Evolutionary conservation across 2,329 filamentous ascomycete species (phyloP), one percentile per base, ranked within the genome.

Genomic region (Paecilomyces fulvus): DNA sequence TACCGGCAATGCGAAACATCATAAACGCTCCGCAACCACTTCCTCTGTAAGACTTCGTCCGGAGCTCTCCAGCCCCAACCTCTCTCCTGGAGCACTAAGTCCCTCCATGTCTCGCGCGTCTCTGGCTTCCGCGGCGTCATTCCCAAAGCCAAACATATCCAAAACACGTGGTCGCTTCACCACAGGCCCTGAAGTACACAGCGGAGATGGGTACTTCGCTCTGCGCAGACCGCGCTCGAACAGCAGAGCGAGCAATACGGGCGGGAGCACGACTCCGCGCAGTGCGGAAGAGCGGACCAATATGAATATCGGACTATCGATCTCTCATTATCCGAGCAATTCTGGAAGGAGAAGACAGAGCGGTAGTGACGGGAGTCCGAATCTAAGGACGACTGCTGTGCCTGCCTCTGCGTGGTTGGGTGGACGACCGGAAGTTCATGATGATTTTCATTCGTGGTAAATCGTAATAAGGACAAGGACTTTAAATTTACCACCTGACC

Each of bases 1-100:
- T 53, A 43, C 25, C 52, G 52, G 23, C 57, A 31, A 37, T 51
- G 49, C 30, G 46, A 62, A 62, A 46, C 64, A 72, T 51, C 70
- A 73, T 55, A 66, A 64, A 28, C 67, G 70, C 17, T 70, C 70
- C 8, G 66, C 67, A 31, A 73, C 70, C 2, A 71, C 70, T 8
- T 43, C 37, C 37, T 7, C 14, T 17, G 37, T 43, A 3, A 17
- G 9, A 3, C 37, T 17, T 9, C 37, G 37, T 43, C 37, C 37
- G 37, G 12, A 43, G 37, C 5, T 20, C 37, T 43, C 37, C 7
- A 43, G 37, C 14, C 37, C 37, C n/a, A 43, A 43, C 14, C 14
- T 20, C n/a, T 12, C 14, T 9, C 37, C 37, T 3, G 37, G 17
- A 43, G 37, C 7, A 20, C 37, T 43, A 5, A 8, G n/a, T 43